A percentile compares a stretch with the other conserved stretches of the same genome.
Evolutionary conservation across 495 filamentous ascomycete species (phyloP).

Genomic region (Aspergillus indologenus): DNA sequence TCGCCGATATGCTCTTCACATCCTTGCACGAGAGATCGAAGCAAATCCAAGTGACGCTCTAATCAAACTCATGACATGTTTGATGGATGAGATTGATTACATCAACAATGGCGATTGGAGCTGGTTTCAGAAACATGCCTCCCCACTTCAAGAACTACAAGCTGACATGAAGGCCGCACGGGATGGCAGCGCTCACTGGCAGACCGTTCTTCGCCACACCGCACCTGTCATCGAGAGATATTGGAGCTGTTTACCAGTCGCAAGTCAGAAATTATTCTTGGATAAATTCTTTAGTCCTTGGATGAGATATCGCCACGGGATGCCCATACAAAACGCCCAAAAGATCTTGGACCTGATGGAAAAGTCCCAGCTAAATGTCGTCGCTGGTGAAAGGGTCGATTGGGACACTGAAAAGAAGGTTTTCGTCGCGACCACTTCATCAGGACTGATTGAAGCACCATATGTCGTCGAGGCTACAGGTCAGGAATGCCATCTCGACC

Average conservation of each 20-base stretch:
- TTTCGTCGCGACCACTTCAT: constrained; percentile 2
- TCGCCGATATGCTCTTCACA: constrained; percentile 2
- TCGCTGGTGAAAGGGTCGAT: background rate
- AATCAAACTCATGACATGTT: background rate
- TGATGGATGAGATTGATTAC: constrained; percentile 7
- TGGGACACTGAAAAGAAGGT: background rate
- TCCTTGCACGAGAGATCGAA: background rate
- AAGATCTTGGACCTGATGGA: constrained; percentile 4
- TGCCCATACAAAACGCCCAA: constrained; percentile 4
- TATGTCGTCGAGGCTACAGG: constrained; percentile 10
- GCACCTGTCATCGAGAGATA: constrained; percentile 8
- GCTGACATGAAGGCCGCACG: background rate
- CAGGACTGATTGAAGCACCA: background rate
- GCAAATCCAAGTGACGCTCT: background rate
- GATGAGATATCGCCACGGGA: constrained; percentile 9
- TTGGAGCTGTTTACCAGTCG: background rate
- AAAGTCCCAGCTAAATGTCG: constrained; percentile 1
- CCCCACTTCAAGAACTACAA: constrained; percentile 1
- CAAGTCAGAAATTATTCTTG: constrained; percentile 1
- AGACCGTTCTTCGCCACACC: constrained; percentile 1
- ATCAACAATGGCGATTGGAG: constrained; percentile 5
- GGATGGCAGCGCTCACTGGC: background rate
- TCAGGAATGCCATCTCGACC: constrained; percentile 5
- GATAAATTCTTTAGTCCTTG: constrained; percentile 8
- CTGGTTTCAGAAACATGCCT: constrained; percentile 5